Evolutionary conservation across 371 early-diverging fungal species (phyloP), one percentile per base, ranked within the genome.

Genomic region (Saksenaea vasiformis): DNA sequence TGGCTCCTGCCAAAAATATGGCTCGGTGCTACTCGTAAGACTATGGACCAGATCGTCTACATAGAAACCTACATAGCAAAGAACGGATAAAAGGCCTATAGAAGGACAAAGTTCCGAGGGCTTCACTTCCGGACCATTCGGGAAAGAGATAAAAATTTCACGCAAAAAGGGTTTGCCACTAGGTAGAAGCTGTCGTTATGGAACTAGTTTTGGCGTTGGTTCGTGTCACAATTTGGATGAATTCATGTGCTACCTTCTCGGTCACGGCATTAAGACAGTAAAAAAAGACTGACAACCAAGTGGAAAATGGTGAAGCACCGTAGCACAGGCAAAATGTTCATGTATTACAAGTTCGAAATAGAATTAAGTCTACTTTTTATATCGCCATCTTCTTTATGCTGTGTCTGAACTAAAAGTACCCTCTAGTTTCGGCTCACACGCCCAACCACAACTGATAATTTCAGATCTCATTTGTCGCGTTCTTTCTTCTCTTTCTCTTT

Each of bases 341-440:
- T 47, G 51, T 47, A 47, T 47, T 47, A 47, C 51, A 47, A 10
- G 5, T 47, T 47, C 22, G 51, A 47, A 47, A 47, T 47, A 47
- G 51, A 47, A 47, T 47, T 47, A 47, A 47, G 51, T 47, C 51
- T 47, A 47, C 22, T 47, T 47, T 47, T 47, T 47, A 47, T 47
- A 47, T 47, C 51, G 51, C 51, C 51, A 47, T 47, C 51, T 47
- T 47, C 51, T 47, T 47, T 47, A 47, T 22, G 51, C 51, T 47
- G 51, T 47, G 51, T 47, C 51, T 47, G 51, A 47, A 47, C 51
- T 47, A n/a, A 47, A 47, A 47, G 51, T 19, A 47, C 51, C 44
- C 44, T 47, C 22, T 22, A 47, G 51, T 47, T 47, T 47, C 51
- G 51, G 27, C 51, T 47, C 51, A 19, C 51, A 47, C 51, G 51